phyloP scores from a whole-genome alignment of 2,329 filamentous ascomycete species.

The Aspergillus oerlinghausenensis region DNA sequence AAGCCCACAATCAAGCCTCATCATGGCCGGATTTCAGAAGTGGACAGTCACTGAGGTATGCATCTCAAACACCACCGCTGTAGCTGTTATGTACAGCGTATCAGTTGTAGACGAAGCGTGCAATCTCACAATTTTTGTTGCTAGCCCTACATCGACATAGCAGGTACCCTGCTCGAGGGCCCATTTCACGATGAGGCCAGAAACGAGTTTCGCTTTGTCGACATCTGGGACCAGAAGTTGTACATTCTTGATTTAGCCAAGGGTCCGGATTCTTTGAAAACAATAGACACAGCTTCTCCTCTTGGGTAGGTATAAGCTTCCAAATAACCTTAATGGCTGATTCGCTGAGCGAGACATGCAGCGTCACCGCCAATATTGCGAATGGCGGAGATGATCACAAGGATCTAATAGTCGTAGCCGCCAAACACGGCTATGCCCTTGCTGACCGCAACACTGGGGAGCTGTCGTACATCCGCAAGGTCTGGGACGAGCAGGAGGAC shows the following conservation, averaged over 20 bases:
- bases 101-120: neutral
- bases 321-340: slow-evolving; percentile 32
- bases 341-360: slow-evolving; percentile 36
- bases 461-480: slow-evolving; percentile 53
- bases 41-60: slow-evolving; percentile 46
- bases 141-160: slow-evolving; percentile 37
- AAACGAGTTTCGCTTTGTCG: slow-evolving; percentile 46
- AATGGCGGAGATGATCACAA: slow-evolving; percentile 47
- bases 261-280: slow-evolving; percentile 56
- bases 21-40: slow-evolving; percentile 35
- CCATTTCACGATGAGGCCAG: slow-evolving; percentile 35
- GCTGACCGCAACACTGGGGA: slow-evolving; percentile 60
- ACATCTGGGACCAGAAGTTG: slow-evolving; percentile 73
- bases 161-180: slow-evolving; percentile 39
- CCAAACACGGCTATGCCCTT: slow-evolving; percentile 77
- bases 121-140: slow-evolving; percentile 7
- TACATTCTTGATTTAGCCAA: slow-evolving; percentile 64
- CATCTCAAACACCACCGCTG: neutral
- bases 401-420: slow-evolving; percentile 68
- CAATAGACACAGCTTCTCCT: slow-evolving; percentile 54
- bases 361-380: slow-evolving; percentile 74
- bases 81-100: neutral
- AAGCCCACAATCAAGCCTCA: slow-evolving; percentile 1
- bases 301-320: slow-evolving; percentile 43
- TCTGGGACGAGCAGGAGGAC: slow-evolving; percentile 50